Evolutionary conservation across 768 basidiomycete genomes (phyloP), one percentile per base, ranked within the genome.

Genomic region (Russula lepida): DNA sequence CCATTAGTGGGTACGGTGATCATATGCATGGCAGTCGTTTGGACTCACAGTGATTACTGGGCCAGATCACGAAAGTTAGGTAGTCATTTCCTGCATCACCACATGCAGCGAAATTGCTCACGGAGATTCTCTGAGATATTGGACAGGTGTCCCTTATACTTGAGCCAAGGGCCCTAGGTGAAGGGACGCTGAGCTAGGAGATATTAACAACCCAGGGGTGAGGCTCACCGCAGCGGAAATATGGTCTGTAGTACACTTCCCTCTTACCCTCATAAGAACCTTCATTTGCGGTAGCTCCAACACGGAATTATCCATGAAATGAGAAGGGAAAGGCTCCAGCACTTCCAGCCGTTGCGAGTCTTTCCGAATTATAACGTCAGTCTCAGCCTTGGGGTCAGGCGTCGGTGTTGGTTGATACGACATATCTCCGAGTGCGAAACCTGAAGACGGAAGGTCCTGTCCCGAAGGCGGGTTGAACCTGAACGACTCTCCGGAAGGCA

Each of bases 211-310:
- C 27, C 55, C 46, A 11, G 12, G 39, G 25, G 15, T 9, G 15
- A 13, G 43, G 19, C 85, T 54, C 67, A 90, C 89, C 33, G 97
- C 97, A 41, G 97, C 97, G 35, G 91, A 94, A 59, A 98, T 99
- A 71, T 98, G 97, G 69, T 99, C 97, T 19, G 97, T 99, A 13
- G 97, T 99, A 73, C 97, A 99, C 75, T 99, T 98, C n/a, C 97
- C 97, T 65, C 90, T 78, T 7, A 98, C 92, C 32, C 93, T 78
- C 81, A 98, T 84, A 53, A 99, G 73, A 54, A 95, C 90, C 68
- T 84, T 90, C 71, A 98, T 75, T 25, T 81, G 67, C 9, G 92
- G 88, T 17, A 98, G 77, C 75, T 99, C 97, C 39, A 85, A 72
- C 15, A 79, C 17, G 73, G 62, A 67, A 81, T 82, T 71, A 33